Percentiles rank a stretch among this genome's conserved stretches.
Conservation (phyloP, 805 yeast species). For the Hanseniaspora pseudoguilliermondii region DNA sequence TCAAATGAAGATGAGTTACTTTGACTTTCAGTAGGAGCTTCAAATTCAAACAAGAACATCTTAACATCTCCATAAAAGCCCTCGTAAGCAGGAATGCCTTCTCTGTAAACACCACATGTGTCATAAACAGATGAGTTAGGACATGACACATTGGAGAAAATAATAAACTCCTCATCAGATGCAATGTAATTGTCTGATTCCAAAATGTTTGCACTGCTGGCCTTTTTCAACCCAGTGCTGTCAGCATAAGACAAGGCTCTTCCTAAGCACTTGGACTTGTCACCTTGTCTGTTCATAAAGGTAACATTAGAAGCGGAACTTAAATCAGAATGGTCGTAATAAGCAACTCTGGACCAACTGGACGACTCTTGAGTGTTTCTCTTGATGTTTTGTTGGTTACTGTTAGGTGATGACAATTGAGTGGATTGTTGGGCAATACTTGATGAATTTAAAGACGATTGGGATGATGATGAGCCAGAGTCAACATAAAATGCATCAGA, state of each 20-base stretch:
- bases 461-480: constrained; percentile 15
- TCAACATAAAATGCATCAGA: constrained; percentile 27
- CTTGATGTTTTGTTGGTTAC: neutral
- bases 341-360: constrained; percentile 48
- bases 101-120: constrained; percentile 68
- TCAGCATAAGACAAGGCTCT: constrained; percentile 52
- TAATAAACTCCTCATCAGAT: constrained; percentile 49
- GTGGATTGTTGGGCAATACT: neutral
- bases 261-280: constrained; percentile 50
- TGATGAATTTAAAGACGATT: neutral
- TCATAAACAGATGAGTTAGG: constrained; percentile 39
- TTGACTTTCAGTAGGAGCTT: constrained; percentile 45
- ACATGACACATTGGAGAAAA: constrained; percentile 49
- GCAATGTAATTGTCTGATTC: constrained; percentile 36
- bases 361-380: constrained; percentile 17
- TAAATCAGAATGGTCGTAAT: constrained; percentile 37
- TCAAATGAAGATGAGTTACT: constrained; percentile 26
- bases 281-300: constrained; percentile 53
- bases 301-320: constrained; percentile 51
- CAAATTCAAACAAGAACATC: constrained; percentile 60
- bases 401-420: neutral
- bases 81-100: constrained; percentile 61
- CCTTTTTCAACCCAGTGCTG: constrained; percentile 39
- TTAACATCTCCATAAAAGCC: constrained; percentile 57
- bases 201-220: constrained; percentile 37